phyloP scores from a whole-genome alignment of 306 rosid species.

The Malus domestica region DNA sequence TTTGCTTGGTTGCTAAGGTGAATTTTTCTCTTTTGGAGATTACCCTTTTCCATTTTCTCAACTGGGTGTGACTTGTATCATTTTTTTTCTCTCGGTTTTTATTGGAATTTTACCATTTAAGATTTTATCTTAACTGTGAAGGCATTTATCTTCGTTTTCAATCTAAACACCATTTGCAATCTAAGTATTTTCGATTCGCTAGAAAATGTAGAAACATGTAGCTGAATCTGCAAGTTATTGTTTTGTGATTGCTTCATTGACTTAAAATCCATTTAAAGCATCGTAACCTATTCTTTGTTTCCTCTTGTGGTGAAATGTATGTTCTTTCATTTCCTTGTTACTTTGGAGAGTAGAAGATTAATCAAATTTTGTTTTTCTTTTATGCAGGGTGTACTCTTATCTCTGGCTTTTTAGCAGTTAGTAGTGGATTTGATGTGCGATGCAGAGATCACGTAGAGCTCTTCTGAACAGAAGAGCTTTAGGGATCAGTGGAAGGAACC shows the following conservation, averaged over 20 bases:
- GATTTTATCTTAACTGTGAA: background rate
- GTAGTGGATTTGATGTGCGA: conserved; percentile 54
- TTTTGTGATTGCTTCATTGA: conserved; percentile 3
- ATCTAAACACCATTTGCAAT: background rate
- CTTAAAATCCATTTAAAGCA: background rate
- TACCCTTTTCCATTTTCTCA: conserved; percentile 1
- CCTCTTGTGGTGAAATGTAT: background rate
- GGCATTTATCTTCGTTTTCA: background rate
- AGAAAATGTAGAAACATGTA: background rate
- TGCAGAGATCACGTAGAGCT: conserved; percentile 82
- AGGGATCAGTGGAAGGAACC: conserved; percentile 42
- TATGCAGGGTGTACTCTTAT: conserved; percentile 27
- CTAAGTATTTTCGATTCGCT: background rate
- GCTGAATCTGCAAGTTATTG: conserved; percentile 3
- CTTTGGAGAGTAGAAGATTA: conserved; percentile 9
- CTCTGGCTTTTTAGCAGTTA: background rate
- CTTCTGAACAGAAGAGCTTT: conserved; percentile 61
- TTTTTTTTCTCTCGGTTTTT: background rate
- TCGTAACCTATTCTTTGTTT: background rate
- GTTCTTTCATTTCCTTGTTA: conserved; percentile 14
- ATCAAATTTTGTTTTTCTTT: conserved; percentile 14
- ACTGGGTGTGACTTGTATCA: background rate
- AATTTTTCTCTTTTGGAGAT: conserved; percentile 1
- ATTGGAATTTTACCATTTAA: background rate
- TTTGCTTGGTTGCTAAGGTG: conserved; percentile 41